Base-by-base conservation (phyloP, 257 asterid species). In the Haberlea rhodopensis region DNA sequence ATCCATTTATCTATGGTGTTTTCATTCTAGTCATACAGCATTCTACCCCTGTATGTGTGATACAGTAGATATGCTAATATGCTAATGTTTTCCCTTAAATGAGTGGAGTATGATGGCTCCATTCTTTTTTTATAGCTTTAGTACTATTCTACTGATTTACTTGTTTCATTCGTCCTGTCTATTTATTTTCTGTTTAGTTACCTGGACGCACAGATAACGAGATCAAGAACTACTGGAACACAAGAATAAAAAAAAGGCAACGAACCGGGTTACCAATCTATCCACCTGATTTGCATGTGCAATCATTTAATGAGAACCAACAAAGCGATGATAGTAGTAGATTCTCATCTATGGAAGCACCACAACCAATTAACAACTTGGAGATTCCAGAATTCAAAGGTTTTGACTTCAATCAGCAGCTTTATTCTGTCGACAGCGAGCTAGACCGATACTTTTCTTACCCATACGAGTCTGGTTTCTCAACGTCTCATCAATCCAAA, bases 161-260 rank as follows among this genome's bases (percentile, higher is more conserved):
- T 22, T 26, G 7, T 53, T 52, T 53, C 25, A 4, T 18, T 55
- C 52, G 7, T 32, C 25, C 10, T 59, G 55, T 53, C 13, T 23
- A 4, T 26, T 48, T 6, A 5, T 9, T 63, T n/a, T 49, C 31
- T 21, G 1, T 57, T 31, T 71, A 84, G 89, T 66, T 84, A 37
- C 89, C 89, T 34, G 89, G 89, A 34, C 82, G 89, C 27, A 84
- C 89, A 18, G 89, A 84, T 65, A 84, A 84, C 23, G 89, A 84
- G 75, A 84, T 84, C 34, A 84, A 84, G 65, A 84, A 84, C 68
- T 84, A 75, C 69, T 84, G 89, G 89, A 81, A 84, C 75, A 85
- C 91, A 2, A 73, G 91, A 65, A 76, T 69, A 70, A 85, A 84
- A 71, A 78, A 86, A 75, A 68, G 73, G 20, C 84, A 78, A 40